Evolutionary conservation across 352 stramenopile species (phyloP).

Genomic region (Thalassiosira pacifica): DNA sequence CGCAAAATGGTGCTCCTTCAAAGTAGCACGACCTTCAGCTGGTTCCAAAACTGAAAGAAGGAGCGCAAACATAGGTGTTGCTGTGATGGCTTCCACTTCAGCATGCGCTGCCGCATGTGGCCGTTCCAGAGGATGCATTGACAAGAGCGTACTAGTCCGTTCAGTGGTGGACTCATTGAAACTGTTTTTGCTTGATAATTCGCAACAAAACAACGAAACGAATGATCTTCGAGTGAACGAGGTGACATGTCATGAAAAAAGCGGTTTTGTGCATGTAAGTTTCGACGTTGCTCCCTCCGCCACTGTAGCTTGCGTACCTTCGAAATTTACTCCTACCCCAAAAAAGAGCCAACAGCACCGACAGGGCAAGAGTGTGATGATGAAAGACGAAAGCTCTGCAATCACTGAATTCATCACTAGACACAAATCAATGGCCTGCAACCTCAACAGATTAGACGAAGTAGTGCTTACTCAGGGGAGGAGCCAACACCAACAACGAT

Average conservation of each 20-base stretch:
- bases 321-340: neutral
- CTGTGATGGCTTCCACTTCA: constrained; percentile 47
- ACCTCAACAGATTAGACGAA: constrained; percentile 1
- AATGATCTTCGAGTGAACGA: constrained; percentile 19
- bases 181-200: constrained; percentile 1
- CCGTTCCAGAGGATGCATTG: constrained; percentile 53
- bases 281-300: constrained; percentile 23
- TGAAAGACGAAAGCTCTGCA: too few relatives aligned
- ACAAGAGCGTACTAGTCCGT: constrained; percentile 36
- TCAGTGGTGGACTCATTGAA: constrained; percentile 50
- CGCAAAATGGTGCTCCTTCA: constrained; percentile 60
- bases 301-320: neutral
- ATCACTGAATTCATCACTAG: constrained; percentile 65
- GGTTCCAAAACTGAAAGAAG: constrained; percentile 2
- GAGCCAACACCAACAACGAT: constrained; percentile 37
- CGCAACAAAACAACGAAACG: constrained; percentile 13
- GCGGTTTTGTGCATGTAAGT: constrained; percentile 49
- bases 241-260: constrained; percentile 54
- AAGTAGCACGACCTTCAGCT: constrained; percentile 24
- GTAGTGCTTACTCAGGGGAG: constrained; percentile 4
- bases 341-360: neutral
- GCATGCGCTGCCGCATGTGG: constrained; percentile 57
- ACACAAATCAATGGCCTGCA: constrained; percentile 45
- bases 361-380: too few relatives aligned
- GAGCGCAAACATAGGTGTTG: neutral